These are phyloP conservation scores for Dioszegia aurantiaca DNA, from an alignment of 768 basidiomycete species.

Conservation along the genomic window DNA sequence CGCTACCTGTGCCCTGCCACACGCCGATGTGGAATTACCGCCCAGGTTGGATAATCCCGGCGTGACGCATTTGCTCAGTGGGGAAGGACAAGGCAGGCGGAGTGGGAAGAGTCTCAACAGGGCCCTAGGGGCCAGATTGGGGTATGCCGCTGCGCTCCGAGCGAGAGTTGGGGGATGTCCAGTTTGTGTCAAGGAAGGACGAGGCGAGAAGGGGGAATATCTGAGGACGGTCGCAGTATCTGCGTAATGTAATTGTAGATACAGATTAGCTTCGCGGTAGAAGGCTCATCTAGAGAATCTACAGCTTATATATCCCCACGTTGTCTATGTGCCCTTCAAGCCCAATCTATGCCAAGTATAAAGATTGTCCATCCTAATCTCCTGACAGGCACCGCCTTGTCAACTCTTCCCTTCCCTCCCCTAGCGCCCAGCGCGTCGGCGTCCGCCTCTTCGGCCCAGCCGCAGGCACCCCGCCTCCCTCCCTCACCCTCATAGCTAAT, in stretches of 20 bases:
- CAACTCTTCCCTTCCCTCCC: too few relatives aligned
- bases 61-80: conserved; percentile 55
- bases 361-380: too few relatives aligned
- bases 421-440: too few relatives aligned
- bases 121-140: conserved; percentile 64
- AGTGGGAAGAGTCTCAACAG: conserved; percentile 17
- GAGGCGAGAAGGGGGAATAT: neutral
- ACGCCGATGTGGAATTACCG: conserved; percentile 62
- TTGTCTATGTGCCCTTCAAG: too few relatives aligned
- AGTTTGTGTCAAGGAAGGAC: conserved; percentile 57
- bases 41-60: conserved; percentile 61
- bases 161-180: conserved; percentile 72
- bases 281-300: neutral
- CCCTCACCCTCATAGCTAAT: too few relatives aligned
- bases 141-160: conserved; percentile 71
- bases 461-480: too few relatives aligned
- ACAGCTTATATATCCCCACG: too few relatives aligned
- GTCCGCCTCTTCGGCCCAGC: too few relatives aligned
- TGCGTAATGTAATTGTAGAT: neutral
- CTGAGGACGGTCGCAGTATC: neutral
- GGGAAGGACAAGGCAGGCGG: conserved; percentile 46
- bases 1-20: conserved; percentile 66
- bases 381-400: too few relatives aligned
- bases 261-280: neutral
- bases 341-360: too few relatives aligned